Base-by-base conservation (phyloP, 2,329 filamentous ascomycete genomes). In the Colletotrichum karsti region DNA sequence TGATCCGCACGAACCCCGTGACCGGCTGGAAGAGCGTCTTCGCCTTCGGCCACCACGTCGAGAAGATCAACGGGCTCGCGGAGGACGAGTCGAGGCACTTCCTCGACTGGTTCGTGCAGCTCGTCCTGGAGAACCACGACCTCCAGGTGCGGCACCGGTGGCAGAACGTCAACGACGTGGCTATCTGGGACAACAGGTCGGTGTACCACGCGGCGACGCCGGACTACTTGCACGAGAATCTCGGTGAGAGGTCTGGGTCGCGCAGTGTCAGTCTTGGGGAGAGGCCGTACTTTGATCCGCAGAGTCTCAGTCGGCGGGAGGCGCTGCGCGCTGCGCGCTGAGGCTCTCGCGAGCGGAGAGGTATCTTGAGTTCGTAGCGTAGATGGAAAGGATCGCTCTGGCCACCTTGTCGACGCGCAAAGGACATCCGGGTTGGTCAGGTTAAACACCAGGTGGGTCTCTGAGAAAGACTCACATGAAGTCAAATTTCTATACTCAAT, bases 101-200 rank as follows among this genome's bases (percentile, higher is more conserved):
- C n/a, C 76, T 88, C 2, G 74, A 82, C n/a, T 86, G 84, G 82
- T 87, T 89, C 69, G 75, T 84, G 7, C 76, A 81, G 39, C 75
- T 88, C 10, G 77, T 89, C 1, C 78, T 82, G 46, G 82, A 87
- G 72, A 88, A 88, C 72, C 86, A 89, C 71, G 85, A 88, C 72
- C 74, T 88, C 46, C 86, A 89, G 75, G 84, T 88, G 2, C 77
- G 85, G 4, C 75, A 78, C 63, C 76, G 75, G 63, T 86, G 83
- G 84, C 70, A 79, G 66, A 76, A 80, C 48, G 74, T 75, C 7
- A 82, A 85, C 54, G 87, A 89, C 33, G 58, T 77, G 73, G 87
- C 86, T 2, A 87, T 89, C 69, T 89, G 87, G 87, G 86, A 89
- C 69, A 88, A 89, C 71, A 78, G 86, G 7, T 84, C 81, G n/a